Percentiles rank a stretch among this genome's conserved stretches.
Evolutionary conservation across 202 grass and related monocot species (phyloP).

Genomic region (Panicum virgatum): DNA sequence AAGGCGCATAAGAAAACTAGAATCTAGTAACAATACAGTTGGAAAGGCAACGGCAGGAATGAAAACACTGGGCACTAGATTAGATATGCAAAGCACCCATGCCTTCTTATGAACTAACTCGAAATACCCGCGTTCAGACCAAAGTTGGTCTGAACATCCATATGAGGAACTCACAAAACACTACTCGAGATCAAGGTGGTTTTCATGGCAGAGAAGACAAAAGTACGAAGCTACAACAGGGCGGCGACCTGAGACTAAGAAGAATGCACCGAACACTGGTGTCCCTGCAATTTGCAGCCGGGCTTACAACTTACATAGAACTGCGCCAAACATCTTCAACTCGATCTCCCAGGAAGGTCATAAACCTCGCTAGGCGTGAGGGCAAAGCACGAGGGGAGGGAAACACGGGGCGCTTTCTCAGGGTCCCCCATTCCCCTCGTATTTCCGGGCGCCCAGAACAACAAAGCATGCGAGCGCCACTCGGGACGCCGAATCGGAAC

Average conservation of each 20-base stretch:
- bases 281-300: not conserved
- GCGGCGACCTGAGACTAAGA: not conserved
- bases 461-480: not conserved
- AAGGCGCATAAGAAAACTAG: not conserved
- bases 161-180: not conserved
- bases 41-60: not conserved
- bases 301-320: not conserved
- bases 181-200: not conserved
- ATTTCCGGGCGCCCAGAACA: not conserved
- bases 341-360: not conserved
- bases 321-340: not conserved
- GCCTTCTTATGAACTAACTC: not conserved
- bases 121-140: not conserved
- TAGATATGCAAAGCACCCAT: not conserved
- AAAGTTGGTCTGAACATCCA: not conserved
- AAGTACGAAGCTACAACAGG: not conserved
- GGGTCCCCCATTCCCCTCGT: not conserved
- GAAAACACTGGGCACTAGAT: not conserved
- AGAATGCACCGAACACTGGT: not conserved
- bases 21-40: not conserved
- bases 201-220: not conserved
- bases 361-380: not conserved
- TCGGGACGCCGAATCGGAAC: not conserved
- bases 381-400: constrained; percentile 11
- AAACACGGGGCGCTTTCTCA: constrained; percentile 1